phyloP scores from a whole-genome alignment of 1,284 basidiomycete species.

The Cutaneotrichosporon daszewskae region DNA sequence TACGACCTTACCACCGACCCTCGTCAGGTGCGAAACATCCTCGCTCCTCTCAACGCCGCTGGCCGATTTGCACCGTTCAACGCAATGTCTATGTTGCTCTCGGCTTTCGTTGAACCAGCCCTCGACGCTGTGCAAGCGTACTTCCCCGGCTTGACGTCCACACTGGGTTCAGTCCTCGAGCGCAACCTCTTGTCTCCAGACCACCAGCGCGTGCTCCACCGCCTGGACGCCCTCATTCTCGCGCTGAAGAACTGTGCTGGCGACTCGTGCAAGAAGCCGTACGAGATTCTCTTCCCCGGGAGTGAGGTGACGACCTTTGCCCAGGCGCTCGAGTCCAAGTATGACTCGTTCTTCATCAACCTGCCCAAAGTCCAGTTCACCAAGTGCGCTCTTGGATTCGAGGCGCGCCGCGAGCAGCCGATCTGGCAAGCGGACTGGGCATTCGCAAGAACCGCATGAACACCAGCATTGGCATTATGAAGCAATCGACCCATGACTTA shows the following conservation, averaged over 20 bases:
- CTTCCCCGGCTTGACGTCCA: too few relatives aligned
- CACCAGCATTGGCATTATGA: background rate
- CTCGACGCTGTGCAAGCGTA: too few relatives aligned
- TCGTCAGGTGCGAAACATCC: slow-evolving; percentile 32
- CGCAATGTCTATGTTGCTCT: background rate
- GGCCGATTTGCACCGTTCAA: background rate
- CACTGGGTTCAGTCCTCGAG: too few relatives aligned
- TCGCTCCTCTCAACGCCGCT: slow-evolving; percentile 1
- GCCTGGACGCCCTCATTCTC: slow-evolving; percentile 37
- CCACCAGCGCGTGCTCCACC: slow-evolving; percentile 7
- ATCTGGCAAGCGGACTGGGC: slow-evolving; percentile 15
- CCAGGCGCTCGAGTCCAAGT: slow-evolving; percentile 18
- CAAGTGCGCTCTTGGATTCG: slow-evolving; percentile 24
- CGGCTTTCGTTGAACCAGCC: too few relatives aligned
- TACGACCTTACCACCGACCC: slow-evolving; percentile 34
- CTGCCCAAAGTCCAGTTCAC: slow-evolving; percentile 32
- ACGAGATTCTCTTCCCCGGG: slow-evolving; percentile 25
- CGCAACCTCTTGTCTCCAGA: too few relatives aligned
- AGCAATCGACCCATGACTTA: too few relatives aligned
- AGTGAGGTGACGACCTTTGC: slow-evolving; percentile 13
- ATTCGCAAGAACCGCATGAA: background rate
- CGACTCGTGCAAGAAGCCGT: slow-evolving; percentile 28
- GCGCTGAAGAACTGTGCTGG: slow-evolving; percentile 38
- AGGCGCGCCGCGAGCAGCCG: slow-evolving; percentile 23
- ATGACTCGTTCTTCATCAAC: slow-evolving; percentile 27